Evolutionary conservation across 495 filamentous ascomycete genomes (phyloP).

Genomic region (Podospora sp.): DNA sequence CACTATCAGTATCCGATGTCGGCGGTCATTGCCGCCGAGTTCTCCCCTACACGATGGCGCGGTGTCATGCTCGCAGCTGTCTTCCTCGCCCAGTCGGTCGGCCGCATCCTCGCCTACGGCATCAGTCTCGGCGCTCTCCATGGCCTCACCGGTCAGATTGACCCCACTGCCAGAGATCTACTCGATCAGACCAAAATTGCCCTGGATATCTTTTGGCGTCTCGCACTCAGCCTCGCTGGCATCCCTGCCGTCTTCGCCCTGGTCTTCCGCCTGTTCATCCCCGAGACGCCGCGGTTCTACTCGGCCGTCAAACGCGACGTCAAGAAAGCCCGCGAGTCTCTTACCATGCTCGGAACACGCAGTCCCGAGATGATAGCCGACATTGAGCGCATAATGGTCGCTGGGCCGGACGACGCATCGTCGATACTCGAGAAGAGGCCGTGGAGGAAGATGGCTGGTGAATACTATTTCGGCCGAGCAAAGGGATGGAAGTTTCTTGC

Average conservation of each 20-base stretch:
- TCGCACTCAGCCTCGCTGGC: slow-evolving; percentile 61
- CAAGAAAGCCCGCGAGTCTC: slow-evolving; percentile 30
- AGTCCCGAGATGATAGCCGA: slow-evolving; percentile 27
- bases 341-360: slow-evolving; percentile 35
- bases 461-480: slow-evolving; percentile 1
- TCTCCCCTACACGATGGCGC: slow-evolving; percentile 58
- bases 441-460: slow-evolving; percentile 9
- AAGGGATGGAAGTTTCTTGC: slow-evolving; percentile 29
- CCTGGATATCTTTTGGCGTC: slow-evolving; percentile 59
- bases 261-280: slow-evolving; percentile 61
- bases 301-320: slow-evolving; percentile 7
- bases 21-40: slow-evolving; percentile 66
- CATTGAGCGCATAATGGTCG: slow-evolving; percentile 2
- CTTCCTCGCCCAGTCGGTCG: slow-evolving; percentile 68
- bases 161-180: slow-evolving; percentile 44
- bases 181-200: slow-evolving; percentile 49
- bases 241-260: slow-evolving; percentile 63
- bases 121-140: slow-evolving; percentile 50
- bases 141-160: slow-evolving; percentile 49
- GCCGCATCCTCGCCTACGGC: slow-evolving; percentile 58
- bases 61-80: slow-evolving; percentile 68
- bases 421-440: neutral
- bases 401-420: neutral
- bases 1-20: slow-evolving; percentile 38
- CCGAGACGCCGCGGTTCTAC: slow-evolving; percentile 59